Conservation (phyloP, 1,284 basidiomycete species). For the Pseudomicrostroma phylloplanum region DNA sequence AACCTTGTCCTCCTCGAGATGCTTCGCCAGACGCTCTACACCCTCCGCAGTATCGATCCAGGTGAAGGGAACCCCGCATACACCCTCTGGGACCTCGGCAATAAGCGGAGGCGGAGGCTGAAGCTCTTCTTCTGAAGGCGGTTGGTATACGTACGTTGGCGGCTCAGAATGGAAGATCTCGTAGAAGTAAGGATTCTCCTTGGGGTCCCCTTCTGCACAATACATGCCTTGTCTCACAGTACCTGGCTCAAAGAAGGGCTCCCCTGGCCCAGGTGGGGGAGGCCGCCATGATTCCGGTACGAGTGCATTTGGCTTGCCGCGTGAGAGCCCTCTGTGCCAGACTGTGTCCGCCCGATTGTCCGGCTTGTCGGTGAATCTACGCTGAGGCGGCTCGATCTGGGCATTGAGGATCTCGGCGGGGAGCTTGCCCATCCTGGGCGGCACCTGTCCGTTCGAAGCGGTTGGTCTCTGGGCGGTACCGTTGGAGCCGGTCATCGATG, state of each 20-base stretch:
- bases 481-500: constrained; percentile 6
- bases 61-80: constrained; percentile 65
- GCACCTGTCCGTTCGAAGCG: constrained; percentile 4
- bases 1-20: constrained; percentile 53
- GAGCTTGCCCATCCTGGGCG: constrained; percentile 30
- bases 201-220: constrained; percentile 42
- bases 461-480: constrained; percentile 6
- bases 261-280: constrained; percentile 8
- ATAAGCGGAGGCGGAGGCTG: constrained; percentile 33
- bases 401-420: constrained; percentile 40
- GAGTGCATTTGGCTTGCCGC: constrained; percentile 43
- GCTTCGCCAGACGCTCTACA: constrained; percentile 62
- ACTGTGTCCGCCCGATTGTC: constrained; percentile 32
- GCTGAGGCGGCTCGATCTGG: constrained; percentile 42
- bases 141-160: constrained; percentile 40
- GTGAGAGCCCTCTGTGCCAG: constrained; percentile 33
- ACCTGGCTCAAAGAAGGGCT: neutral
- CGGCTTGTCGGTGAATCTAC: constrained; percentile 35
- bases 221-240: constrained; percentile 37
- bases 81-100: constrained; percentile 27
- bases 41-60: constrained; percentile 61
- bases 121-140: constrained; percentile 12
- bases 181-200: constrained; percentile 43
- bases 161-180: constrained; percentile 34
- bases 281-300: constrained; percentile 30